Evolutionary conservation across 805 yeast species (phyloP), one percentile per base, ranked within the genome.

Genomic region (Zygotorulaspora chibaensis): DNA sequence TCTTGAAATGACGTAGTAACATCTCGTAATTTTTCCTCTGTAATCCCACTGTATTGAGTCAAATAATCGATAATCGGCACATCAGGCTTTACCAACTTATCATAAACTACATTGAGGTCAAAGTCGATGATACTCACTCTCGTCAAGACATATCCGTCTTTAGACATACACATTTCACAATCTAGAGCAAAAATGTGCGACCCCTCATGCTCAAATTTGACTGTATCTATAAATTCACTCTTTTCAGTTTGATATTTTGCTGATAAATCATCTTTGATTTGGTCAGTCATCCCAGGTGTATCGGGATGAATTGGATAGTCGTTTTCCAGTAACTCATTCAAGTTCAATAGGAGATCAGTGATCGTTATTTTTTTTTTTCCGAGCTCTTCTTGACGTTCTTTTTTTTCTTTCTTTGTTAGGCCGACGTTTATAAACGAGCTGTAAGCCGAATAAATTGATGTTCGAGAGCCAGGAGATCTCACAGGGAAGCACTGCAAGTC

Each of bases 121-220:
- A 76, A 79, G 60, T 85, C 81, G 1, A 89, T 76, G 8, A 93
- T 53, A 2, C 96, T 85, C 0, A 87, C 79, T 43, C 97, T 72
- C 0, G 98, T 80, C 34, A 91, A 69, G 1, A 79, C 95, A 35
- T 75, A 73, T 0, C 88, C 89, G 1, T 58, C 51, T 0, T 69
- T 76, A 0, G 90, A 66, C 47, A 74, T 67, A 61, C 96, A 88
- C 88, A 91, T 93, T 66, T 91, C 99, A 71, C 99, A 93, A 66
- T 91, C 99, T 15, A 93, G 53, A 0, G 95, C 93, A 67, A 79
- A 87, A 0, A 84, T 78, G 46, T 73, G 80, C 0, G 84, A 75
- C 0, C 81, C 83, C 8, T 72, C 80, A 50, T 79, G 82, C 1
- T 75, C 77, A 49, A 79, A 76, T 1, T 58, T 45, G 11, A 33